A percentile compares a stretch with the other conserved stretches of the same genome.
These are phyloP conservation scores for Silene vulgaris DNA, from an alignment of 179 eudicot genomes.

Conservation along the genomic window DNA sequence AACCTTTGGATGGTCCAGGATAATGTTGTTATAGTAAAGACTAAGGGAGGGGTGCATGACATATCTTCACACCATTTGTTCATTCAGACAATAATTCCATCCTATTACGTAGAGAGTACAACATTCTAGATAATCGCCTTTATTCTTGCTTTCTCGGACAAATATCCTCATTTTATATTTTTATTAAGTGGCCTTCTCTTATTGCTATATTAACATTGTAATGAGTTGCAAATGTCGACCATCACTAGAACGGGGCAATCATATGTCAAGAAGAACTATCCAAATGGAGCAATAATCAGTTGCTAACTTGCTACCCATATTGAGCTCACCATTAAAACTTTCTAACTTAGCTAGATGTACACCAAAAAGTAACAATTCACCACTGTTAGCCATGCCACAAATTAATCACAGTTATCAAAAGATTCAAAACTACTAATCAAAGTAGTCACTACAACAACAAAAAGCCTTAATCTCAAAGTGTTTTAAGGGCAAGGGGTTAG, in stretches of 20 bases:
- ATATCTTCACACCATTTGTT: background rate
- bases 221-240: background rate
- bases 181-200: background rate
- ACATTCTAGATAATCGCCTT: background rate
- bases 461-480: too few relatives aligned
- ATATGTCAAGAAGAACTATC: background rate
- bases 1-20: background rate
- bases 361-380: background rate
- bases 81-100: background rate
- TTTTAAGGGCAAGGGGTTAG: too few relatives aligned
- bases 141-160: background rate
- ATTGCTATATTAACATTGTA: background rate
- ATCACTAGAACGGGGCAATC: too few relatives aligned
- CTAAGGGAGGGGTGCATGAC: background rate
- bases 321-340: background rate
- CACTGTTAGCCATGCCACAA: background rate
- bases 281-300: background rate
- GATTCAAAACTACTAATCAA: too few relatives aligned
- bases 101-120: too few relatives aligned
- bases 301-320: background rate
- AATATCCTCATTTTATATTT: background rate
- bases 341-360: background rate
- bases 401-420: background rate
- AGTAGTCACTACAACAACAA: too few relatives aligned
- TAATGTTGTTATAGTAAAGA: background rate